Conservation (phyloP, 1,139 yeast species). For the Meyerozyma carpophila region DNA sequence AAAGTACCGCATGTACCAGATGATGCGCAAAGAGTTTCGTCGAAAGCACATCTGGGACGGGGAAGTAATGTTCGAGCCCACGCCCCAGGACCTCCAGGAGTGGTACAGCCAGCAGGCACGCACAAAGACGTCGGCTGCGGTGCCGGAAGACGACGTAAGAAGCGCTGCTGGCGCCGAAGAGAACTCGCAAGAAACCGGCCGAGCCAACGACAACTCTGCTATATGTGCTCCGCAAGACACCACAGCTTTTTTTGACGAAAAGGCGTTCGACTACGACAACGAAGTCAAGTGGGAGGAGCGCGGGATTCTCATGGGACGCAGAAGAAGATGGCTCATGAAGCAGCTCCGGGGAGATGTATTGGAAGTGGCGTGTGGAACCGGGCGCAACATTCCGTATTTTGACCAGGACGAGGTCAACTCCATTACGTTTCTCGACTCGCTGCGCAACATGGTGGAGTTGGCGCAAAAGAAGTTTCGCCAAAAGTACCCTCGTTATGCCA, state of each 20-base stretch:
- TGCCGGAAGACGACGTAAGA: slow-evolving; percentile 11
- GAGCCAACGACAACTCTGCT: slow-evolving; percentile 23
- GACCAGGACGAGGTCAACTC: slow-evolving; percentile 57
- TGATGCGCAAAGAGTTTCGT: slow-evolving; percentile 49
- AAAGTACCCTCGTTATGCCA: slow-evolving; percentile 57
- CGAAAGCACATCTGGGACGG: slow-evolving; percentile 40
- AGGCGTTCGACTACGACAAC: slow-evolving; percentile 78
- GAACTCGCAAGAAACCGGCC: slow-evolving; percentile 4
- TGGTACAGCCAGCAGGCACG: slow-evolving; percentile 40
- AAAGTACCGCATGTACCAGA: slow-evolving; percentile 47
- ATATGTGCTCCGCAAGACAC: slow-evolving; percentile 75
- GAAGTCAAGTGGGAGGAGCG: slow-evolving; percentile 85
- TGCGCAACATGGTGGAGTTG: slow-evolving; percentile 79
- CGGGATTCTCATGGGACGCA: slow-evolving; percentile 72
- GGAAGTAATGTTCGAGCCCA: slow-evolving; percentile 45
- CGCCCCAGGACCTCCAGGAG: slow-evolving; percentile 43
- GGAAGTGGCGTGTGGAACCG: slow-evolving; percentile 96
- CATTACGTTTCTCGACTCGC: slow-evolving; percentile 80
- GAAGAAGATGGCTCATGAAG: slow-evolving; percentile 79
- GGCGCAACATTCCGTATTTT: slow-evolving; percentile 79
- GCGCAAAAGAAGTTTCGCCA: slow-evolving; percentile 69
- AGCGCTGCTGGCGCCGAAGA: slow-evolving; percentile 11
- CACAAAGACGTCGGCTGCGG: slow-evolving; percentile 10
- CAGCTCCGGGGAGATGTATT: slow-evolving; percentile 82
- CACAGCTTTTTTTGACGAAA: slow-evolving; percentile 70